Evolutionary conservation across 1,139 yeast genomes (phyloP).

Genomic region (Tardiomyces blankii): DNA sequence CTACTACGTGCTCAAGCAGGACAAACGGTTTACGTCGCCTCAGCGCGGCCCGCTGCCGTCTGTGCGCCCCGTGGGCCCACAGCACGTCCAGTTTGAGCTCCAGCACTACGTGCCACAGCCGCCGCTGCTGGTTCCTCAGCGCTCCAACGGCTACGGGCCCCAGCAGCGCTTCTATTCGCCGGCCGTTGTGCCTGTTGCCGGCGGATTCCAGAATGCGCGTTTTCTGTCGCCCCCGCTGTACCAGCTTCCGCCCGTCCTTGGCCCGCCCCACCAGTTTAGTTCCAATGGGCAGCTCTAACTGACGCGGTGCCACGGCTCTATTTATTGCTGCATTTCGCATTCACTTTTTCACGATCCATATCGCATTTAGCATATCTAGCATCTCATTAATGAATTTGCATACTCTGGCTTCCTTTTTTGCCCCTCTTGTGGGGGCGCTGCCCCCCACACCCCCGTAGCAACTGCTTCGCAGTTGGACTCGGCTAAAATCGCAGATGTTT

Average conservation of each 20-base stretch:
- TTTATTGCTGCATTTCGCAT: not conserved
- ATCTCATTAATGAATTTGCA: not conserved
- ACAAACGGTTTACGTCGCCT: slow-evolving; percentile 8
- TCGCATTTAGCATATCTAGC: not conserved
- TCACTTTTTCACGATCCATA: not conserved
- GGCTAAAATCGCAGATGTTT: too few species aligned
- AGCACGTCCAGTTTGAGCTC: slow-evolving; percentile 11
- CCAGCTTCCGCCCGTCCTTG: not conserved
- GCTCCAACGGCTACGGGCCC: not conserved
- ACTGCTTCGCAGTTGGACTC: too few species aligned
- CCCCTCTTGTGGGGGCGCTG: too few species aligned
- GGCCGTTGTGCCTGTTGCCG: not conserved
- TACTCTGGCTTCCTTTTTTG: too few species aligned
- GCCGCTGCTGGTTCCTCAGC: not conserved
- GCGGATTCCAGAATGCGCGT: not conserved
- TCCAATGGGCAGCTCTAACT: not conserved
- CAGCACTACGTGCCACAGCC: slow-evolving; percentile 9
- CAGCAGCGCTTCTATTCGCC: not conserved
- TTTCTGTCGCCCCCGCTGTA: not conserved
- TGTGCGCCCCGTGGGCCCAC: slow-evolving; percentile 4
- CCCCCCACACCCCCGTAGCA: too few species aligned
- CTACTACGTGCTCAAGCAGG: slow-evolving; percentile 8
- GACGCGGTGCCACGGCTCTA: too few species aligned
- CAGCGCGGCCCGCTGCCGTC: slow-evolving; percentile 8
- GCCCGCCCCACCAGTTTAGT: not conserved